Evolutionary conservation across 1,284 basidiomycete genomes (phyloP).

Genomic region (Xanthoconium separans): DNA sequence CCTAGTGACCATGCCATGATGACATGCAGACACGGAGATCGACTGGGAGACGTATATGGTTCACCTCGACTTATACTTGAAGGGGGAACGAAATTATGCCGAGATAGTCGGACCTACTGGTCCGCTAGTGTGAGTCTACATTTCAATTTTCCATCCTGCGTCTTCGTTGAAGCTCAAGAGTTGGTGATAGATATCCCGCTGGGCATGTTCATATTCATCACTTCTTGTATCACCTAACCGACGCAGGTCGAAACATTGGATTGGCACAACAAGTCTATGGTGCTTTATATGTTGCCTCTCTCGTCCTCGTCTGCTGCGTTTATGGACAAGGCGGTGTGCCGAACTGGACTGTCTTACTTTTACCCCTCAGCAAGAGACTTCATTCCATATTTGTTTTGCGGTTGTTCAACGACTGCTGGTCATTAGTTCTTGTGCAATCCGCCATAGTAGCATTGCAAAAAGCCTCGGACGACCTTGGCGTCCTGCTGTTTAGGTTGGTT

Average conservation of each 20-base stretch:
- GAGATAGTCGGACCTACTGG: slow-evolving; percentile 89
- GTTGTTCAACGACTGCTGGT: slow-evolving; percentile 95
- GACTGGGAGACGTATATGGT: slow-evolving; percentile 95
- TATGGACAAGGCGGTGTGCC: slow-evolving; percentile 70
- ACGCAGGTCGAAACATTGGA: slow-evolving; percentile 59
- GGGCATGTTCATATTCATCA: slow-evolving; percentile 88
- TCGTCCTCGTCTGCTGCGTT: slow-evolving; percentile 65
- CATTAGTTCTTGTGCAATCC: slow-evolving; percentile 61
- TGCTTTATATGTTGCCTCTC: slow-evolving; percentile 65
- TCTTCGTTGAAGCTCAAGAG: slow-evolving; percentile 1
- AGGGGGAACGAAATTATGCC: slow-evolving; percentile 87
- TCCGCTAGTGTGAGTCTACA: slow-evolving; percentile 76
- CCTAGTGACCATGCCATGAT: slow-evolving; percentile 14
- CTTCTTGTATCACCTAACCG: slow-evolving; percentile 66
- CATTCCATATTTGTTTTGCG: slow-evolving; percentile 93
- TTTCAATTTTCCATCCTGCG: not conserved
- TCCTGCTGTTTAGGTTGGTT: slow-evolving; percentile 72
- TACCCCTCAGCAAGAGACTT: slow-evolving; percentile 88
- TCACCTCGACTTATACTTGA: slow-evolving; percentile 78
- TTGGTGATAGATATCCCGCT: slow-evolving; percentile 80
- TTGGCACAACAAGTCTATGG: slow-evolving; percentile 81
- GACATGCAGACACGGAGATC: slow-evolving; percentile 89
- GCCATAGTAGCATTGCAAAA: slow-evolving; percentile 61
- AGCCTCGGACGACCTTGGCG: slow-evolving; percentile 61
- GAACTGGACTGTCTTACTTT: slow-evolving; percentile 76